These are phyloP conservation scores for Coemansia sp. DNA, from an alignment of 192 early-diverging fungal genomes.

Conservation along the genomic window DNA sequence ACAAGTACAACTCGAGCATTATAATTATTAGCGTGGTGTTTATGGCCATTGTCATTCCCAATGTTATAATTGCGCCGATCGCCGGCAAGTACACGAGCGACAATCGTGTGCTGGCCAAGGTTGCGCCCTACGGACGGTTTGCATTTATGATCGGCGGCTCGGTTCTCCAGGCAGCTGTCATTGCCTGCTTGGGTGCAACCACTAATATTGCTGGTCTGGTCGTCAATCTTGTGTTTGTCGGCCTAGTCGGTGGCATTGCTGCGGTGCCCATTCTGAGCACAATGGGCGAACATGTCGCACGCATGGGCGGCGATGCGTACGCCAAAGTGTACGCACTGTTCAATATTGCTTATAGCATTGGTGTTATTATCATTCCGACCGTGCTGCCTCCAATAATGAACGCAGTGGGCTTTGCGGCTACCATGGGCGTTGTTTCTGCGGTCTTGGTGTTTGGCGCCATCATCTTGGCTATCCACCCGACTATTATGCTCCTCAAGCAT, in stretches of 20 bases:
- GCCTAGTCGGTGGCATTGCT: constrained; percentile 27
- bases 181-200: constrained; percentile 44
- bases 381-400: constrained; percentile 60
- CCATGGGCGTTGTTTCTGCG: constrained; percentile 49
- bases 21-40: constrained; percentile 58
- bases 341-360: constrained; percentile 74
- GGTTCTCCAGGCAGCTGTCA: constrained; percentile 44
- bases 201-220: constrained; percentile 42
- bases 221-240: constrained; percentile 34
- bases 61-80: constrained; percentile 57
- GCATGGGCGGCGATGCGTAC: constrained; percentile 62
- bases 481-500: constrained; percentile 26
- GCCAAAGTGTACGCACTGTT: constrained; percentile 69
- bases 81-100: constrained; percentile 56
- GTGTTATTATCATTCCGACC: constrained; percentile 75
- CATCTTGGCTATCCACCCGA: constrained; percentile 33
- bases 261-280: constrained; percentile 65
- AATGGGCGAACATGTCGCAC: constrained; percentile 66
- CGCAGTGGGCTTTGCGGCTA: constrained; percentile 56
- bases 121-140: constrained; percentile 47
- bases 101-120: constrained; percentile 18
- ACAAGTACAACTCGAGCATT: constrained; percentile 27
- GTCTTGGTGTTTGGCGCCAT: constrained; percentile 47
- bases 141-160: constrained; percentile 38
- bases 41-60: constrained; percentile 68